Evolutionary conservation across 257 asterid species (phyloP).

Genomic region (Plectranthus barbatus): DNA sequence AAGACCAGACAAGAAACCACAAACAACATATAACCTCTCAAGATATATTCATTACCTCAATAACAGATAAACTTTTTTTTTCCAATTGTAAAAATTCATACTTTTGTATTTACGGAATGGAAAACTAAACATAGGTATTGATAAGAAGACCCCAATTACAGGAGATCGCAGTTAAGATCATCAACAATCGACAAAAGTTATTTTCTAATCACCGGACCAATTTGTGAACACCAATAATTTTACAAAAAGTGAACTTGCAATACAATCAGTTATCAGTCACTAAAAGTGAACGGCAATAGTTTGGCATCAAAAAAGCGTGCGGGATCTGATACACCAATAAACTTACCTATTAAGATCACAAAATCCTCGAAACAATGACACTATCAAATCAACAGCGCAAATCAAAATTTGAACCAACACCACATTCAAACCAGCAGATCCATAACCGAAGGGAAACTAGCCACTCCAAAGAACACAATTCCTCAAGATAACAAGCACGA

Average conservation of each 20-base stretch:
- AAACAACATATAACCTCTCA: not conserved
- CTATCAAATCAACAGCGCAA: not conserved
- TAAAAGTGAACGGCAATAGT: not conserved
- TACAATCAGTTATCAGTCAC: not conserved
- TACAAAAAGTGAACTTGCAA: not conserved
- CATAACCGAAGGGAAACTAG: not conserved
- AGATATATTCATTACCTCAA: not conserved
- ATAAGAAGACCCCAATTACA: not conserved
- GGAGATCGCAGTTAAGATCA: not conserved
- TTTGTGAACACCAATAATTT: not conserved
- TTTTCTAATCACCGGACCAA: not conserved
- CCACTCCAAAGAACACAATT: not conserved
- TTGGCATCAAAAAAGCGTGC: not conserved
- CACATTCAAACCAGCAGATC: conserved; percentile 22
- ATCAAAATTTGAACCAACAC: conserved; percentile 5
- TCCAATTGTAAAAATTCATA: not conserved
- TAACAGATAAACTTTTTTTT: not conserved
- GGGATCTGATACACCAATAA: conserved; percentile 2
- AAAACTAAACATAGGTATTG: not conserved
- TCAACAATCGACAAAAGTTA: not conserved
- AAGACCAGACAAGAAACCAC: not conserved
- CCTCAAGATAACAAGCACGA: conserved; percentile 1
- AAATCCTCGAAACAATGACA: conserved; percentile 5
- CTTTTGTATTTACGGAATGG: not conserved
- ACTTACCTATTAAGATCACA: not conserved